Percentiles rank a stretch among this genome's conserved stretches.
Evolutionary conservation across 164 flowering plant species (phyloP).

Genomic region (Piper betle): DNA sequence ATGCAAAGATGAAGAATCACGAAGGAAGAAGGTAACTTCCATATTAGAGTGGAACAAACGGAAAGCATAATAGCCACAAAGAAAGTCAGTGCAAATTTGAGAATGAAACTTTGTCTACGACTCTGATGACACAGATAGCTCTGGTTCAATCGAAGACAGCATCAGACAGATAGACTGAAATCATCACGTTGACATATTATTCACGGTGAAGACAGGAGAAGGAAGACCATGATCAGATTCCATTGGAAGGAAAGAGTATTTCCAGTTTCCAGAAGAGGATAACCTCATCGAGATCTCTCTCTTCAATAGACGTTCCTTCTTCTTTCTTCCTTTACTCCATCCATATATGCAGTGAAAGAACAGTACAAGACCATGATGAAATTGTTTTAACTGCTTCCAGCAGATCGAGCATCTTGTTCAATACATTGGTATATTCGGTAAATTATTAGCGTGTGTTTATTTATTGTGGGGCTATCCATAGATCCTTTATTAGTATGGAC

Average conservation of each 20-base stretch:
- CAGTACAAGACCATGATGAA: no score
- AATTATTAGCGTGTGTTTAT: no score
- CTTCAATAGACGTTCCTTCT: no score
- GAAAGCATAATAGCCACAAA: background rate
- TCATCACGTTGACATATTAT: background rate
- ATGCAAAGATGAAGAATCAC: conserved; percentile 52
- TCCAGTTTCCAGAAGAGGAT: background rate
- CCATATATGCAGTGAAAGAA: no score
- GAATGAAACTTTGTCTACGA: background rate
- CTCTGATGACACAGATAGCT: background rate
- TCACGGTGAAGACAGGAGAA: conserved; percentile 6
- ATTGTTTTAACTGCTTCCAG: no score
- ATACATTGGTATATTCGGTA: no score
- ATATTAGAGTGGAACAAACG: background rate
- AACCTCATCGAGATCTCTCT: conserved; percentile 4
- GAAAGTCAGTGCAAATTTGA: background rate
- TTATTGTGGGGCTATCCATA: no score
- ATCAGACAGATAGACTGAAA: background rate
- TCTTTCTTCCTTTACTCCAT: background rate
- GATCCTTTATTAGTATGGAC: no score
- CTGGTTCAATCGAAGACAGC: conserved; percentile 1
- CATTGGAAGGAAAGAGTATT: background rate
- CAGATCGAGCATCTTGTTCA: no score
- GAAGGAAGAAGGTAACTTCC: background rate
- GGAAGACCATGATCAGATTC: conserved; percentile 4